phyloP scores from a whole-genome alignment of 306 rosid genomes.

The Adenanthera pavonina region DNA sequence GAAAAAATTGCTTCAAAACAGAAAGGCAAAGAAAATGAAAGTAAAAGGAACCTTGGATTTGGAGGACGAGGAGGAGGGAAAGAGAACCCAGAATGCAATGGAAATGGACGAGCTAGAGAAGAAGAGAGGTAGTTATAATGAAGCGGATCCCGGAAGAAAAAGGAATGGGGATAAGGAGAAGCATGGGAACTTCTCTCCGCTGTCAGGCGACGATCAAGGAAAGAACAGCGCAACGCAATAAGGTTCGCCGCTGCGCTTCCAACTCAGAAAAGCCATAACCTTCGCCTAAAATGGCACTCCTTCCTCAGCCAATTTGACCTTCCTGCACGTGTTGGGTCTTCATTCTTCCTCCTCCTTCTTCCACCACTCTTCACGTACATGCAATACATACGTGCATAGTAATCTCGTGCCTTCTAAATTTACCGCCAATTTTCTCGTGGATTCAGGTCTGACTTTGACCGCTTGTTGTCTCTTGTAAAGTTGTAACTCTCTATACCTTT shows the following conservation, averaged over 20 bases:
- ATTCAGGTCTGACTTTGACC: background rate
- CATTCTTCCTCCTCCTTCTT: background rate
- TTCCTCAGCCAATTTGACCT: background rate
- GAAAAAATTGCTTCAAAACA: background rate
- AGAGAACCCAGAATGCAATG: background rate
- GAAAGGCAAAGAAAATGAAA: background rate
- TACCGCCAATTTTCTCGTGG: background rate
- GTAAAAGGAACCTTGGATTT: background rate
- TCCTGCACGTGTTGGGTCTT: background rate
- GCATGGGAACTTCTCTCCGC: constrained; percentile 7
- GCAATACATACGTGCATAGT: background rate
- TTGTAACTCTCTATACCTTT: too few relatives aligned
- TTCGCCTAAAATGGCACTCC: constrained; percentile 6
- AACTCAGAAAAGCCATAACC: background rate
- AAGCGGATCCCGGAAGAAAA: background rate
- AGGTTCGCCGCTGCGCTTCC: background rate
- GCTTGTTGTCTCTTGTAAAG: background rate
- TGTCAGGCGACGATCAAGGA: constrained; percentile 13
- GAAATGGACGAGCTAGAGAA: background rate
- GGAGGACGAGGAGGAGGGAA: background rate
- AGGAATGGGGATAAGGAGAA: constrained; percentile 4
- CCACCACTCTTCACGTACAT: background rate
- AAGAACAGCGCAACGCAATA: background rate
- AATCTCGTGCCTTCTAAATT: background rate
- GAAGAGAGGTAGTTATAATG: background rate